phyloP scores from a whole-genome alignment of 2,329 filamentous ascomycete genomes.

The Pseudophaeomoniella oleicola region DNA sequence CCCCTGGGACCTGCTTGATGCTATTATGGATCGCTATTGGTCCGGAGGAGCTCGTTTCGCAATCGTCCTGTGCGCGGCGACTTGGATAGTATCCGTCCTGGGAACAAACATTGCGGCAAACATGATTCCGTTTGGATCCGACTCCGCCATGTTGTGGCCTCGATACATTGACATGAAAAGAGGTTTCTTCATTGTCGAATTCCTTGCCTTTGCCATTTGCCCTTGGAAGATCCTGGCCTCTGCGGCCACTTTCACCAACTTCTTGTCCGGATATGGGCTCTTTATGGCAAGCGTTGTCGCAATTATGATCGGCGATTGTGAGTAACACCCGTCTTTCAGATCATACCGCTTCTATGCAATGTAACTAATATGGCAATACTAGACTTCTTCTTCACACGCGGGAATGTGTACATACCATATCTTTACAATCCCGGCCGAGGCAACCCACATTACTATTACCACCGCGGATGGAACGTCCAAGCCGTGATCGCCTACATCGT shows the following conservation, averaged over 20 bases:
- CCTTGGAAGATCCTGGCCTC: slow-evolving; percentile 52
- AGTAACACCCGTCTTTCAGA: too few species aligned
- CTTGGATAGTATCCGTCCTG: slow-evolving; percentile 20
- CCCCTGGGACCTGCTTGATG: slow-evolving; percentile 17
- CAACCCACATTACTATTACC: slow-evolving; percentile 20
- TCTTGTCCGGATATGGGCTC: slow-evolving; percentile 52
- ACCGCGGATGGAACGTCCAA: slow-evolving; percentile 20
- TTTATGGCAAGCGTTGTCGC: slow-evolving; percentile 51
- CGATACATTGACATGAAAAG: slow-evolving; percentile 41
- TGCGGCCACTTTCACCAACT: slow-evolving; percentile 44
- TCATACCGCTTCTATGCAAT: too few species aligned
- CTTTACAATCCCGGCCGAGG: slow-evolving; percentile 17
- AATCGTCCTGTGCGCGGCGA: slow-evolving; percentile 23
- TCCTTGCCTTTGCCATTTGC: slow-evolving; percentile 45
- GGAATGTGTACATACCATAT: slow-evolving; percentile 16
- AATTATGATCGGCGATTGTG: slow-evolving; percentile 46
- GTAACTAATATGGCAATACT: too few species aligned
- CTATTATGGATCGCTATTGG: slow-evolving; percentile 19
- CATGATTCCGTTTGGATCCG: slow-evolving; percentile 20
- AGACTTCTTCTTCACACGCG: not conserved
- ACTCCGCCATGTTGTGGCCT: slow-evolving; percentile 22
- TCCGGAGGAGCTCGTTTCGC: slow-evolving; percentile 19
- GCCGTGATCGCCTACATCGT: slow-evolving; percentile 19
- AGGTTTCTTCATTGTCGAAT: slow-evolving; percentile 39
- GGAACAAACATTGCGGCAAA: slow-evolving; percentile 24